Percentiles rank a stretch among this genome's conserved stretches.
Evolutionary conservation across 495 filamentous ascomycete species (phyloP).

Genomic region (Penicillium ucsense): DNA sequence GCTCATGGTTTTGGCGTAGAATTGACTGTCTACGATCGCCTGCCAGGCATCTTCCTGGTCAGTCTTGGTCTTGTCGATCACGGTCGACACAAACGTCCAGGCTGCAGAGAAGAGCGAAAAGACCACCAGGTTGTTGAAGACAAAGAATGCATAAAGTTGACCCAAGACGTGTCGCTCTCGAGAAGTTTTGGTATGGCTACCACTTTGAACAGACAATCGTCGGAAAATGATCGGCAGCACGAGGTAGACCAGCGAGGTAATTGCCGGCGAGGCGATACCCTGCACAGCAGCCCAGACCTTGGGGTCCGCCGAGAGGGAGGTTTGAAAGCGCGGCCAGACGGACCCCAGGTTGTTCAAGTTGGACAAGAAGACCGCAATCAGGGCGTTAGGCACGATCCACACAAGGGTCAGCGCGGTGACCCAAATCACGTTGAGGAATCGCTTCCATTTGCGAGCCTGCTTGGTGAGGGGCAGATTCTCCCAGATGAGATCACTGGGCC

Average conservation of each 20-base stretch:
- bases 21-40: constrained; percentile 51
- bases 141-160: constrained; percentile 91
- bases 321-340: constrained; percentile 71
- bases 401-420: constrained; percentile 68
- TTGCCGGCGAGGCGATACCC: constrained; percentile 84
- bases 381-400: constrained; percentile 91
- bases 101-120: constrained; percentile 81
- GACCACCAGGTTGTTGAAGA: constrained; percentile 93
- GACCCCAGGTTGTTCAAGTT: constrained; percentile 69
- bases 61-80: constrained; percentile 46
- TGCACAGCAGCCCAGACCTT: constrained; percentile 78
- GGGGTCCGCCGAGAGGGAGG: constrained; percentile 48
- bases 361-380: constrained; percentile 89
- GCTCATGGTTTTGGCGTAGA: constrained; percentile 51
- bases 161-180: constrained; percentile 86
- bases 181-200: constrained; percentile 83
- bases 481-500: constrained; percentile 92
- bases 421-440: constrained; percentile 74
- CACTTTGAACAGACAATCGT: constrained; percentile 63
- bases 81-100: constrained; percentile 59
- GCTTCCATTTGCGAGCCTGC: constrained; percentile 55
- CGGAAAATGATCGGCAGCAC: constrained; percentile 87
- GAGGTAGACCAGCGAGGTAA: constrained; percentile 83
- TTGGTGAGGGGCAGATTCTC: constrained; percentile 72
- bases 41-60: constrained; percentile 49